Percentiles rank a stretch among this genome's conserved stretches.
phyloP scores from a whole-genome alignment of 805 yeast genomes.

The Wickerhamomyces tratensis region DNA sequence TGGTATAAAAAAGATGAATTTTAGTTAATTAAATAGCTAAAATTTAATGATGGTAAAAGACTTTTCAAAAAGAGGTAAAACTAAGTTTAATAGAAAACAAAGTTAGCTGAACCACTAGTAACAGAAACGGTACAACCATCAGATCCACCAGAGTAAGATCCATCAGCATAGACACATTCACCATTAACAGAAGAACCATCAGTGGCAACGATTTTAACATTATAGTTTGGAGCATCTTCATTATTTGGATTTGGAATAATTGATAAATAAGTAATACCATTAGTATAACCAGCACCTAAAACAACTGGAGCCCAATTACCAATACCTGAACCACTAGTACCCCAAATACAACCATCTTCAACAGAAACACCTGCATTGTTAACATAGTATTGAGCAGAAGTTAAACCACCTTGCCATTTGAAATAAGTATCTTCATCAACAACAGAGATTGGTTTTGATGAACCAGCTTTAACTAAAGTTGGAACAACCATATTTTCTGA shows the following conservation, averaged over 20 bases:
- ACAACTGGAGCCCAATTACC: slow-evolving; percentile 78
- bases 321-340: slow-evolving; percentile 42
- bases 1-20: too few species aligned
- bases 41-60: too few species aligned
- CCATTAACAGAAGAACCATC: slow-evolving; percentile 56
- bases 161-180: slow-evolving; percentile 70
- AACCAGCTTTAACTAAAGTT: slow-evolving; percentile 44
- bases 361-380: slow-evolving; percentile 67
- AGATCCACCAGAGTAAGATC: slow-evolving; percentile 57
- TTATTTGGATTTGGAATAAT: slow-evolving; percentile 76
- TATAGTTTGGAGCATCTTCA: slow-evolving; percentile 43
- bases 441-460: slow-evolving; percentile 40
- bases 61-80: too few species aligned
- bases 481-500: slow-evolving; percentile 75
- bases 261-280: slow-evolving; percentile 61
- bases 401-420: slow-evolving; percentile 51
- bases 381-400: slow-evolving; percentile 68
- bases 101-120: slow-evolving; percentile 48
- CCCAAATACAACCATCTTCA: slow-evolving; percentile 69
- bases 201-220: slow-evolving; percentile 66
- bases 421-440: slow-evolving; percentile 53
- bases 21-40: too few species aligned
- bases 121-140: slow-evolving; percentile 79
- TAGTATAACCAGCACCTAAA: slow-evolving; percentile 81
- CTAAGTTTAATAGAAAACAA: slow-evolving; percentile 37